Percentiles rank a stretch among this genome's conserved stretches.
Evolutionary conservation across 352 stramenopile genomes (phyloP).

Genomic region (Phytopythium chamaehyphon): DNA sequence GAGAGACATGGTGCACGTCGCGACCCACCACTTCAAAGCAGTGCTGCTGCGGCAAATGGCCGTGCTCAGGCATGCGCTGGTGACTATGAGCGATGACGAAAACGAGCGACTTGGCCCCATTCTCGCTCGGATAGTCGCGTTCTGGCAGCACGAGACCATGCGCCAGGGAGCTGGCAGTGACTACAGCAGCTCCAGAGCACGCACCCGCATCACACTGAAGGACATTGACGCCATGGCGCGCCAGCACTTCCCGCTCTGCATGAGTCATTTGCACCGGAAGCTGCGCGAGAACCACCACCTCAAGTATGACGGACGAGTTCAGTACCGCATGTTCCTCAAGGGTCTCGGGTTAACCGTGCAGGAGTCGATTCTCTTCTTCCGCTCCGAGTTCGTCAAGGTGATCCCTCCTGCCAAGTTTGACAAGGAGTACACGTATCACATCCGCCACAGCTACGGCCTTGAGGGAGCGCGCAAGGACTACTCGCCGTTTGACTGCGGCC

Average conservation of each 20-base stretch:
- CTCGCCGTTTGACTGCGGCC: conserved; percentile 42
- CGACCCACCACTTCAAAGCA: conserved; percentile 33
- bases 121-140: conserved; percentile 1
- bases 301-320: conserved; percentile 82
- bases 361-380: conserved; percentile 76
- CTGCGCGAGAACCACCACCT: conserved; percentile 75
- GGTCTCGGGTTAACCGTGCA: conserved; percentile 74
- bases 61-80: conserved; percentile 37
- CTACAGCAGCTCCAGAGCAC: conserved; percentile 19
- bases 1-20: conserved; percentile 29
- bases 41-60: conserved; percentile 30
- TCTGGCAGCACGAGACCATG: conserved; percentile 16
- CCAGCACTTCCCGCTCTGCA: conserved; percentile 76
- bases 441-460: conserved; percentile 84
- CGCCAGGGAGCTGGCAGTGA: conserved; percentile 31
- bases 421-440: conserved; percentile 83
- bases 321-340: conserved; percentile 86
- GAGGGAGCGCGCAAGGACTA: conserved; percentile 78
- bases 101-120: neutral
- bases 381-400: conserved; percentile 57
- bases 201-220: conserved; percentile 38
- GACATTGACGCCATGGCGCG: conserved; percentile 70
- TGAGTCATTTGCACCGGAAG: conserved; percentile 70
- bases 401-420: conserved; percentile 70
- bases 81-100: neutral